Conservation (phyloP, 192 early-diverging fungal genomes). For the Lobulomyces angularis region DNA sequence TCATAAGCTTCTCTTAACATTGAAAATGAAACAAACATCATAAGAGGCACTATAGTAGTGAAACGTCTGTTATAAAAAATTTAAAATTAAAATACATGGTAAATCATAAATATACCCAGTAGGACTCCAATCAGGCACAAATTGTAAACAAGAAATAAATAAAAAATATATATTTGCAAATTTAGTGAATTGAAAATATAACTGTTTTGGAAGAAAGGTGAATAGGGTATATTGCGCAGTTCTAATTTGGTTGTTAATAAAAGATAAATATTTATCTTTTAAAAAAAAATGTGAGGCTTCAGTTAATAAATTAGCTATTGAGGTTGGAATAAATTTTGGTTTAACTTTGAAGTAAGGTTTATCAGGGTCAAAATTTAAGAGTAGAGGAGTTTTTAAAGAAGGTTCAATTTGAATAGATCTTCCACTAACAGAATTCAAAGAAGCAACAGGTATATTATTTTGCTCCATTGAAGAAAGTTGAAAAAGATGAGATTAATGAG, state of each 20-base stretch:
- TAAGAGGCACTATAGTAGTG: conserved; percentile 63
- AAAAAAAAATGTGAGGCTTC: conserved; percentile 14
- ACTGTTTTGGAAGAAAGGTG: conserved; percentile 49
- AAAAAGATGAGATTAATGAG: too few species aligned
- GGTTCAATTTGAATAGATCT: too few species aligned
- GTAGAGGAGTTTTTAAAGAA: too few species aligned
- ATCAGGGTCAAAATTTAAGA: too few species aligned
- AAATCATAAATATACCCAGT: too few species aligned
- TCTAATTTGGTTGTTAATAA: conserved; percentile 44
- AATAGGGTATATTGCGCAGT: conserved; percentile 49
- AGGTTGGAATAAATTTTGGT: conserved; percentile 15
- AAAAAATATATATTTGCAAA: conserved; percentile 59
- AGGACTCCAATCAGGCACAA: conserved; percentile 54
- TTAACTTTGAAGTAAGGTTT: too few species aligned
- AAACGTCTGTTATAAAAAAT: too few species aligned
- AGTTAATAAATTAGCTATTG: conserved; percentile 5
- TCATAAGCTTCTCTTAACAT: conserved; percentile 70
- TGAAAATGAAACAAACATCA: conserved; percentile 60
- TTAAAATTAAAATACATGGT: too few species aligned
- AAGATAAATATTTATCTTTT: conserved; percentile 30
- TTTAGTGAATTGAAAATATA: conserved; percentile 55
- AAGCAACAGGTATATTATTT: too few species aligned
- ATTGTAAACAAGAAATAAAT: conserved; percentile 43
- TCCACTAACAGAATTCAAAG: too few species aligned
- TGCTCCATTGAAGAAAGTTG: too few species aligned